Percentiles rank a stretch among this genome's conserved stretches.
These are phyloP conservation scores for Rhodotorula toruloides DNA, from an alignment of 768 basidiomycete species.

Conservation along the genomic window DNA sequence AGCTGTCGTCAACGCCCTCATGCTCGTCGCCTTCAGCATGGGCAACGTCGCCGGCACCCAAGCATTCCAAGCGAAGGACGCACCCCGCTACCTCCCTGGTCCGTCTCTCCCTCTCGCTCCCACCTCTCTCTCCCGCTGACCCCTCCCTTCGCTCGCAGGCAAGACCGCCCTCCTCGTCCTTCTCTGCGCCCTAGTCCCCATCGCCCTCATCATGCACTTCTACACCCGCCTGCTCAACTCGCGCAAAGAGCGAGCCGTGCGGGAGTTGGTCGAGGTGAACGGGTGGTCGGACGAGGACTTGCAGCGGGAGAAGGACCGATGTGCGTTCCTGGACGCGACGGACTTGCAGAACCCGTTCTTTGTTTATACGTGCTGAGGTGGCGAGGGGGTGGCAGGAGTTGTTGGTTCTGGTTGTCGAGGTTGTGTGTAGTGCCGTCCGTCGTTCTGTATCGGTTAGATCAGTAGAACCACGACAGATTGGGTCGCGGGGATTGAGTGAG, in stretches of 20 bases:
- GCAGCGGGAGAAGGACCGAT: conserved; percentile 57
- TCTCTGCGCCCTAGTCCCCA: conserved; percentile 54
- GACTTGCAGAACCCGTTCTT: conserved; percentile 55
- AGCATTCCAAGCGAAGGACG: conserved; percentile 62
- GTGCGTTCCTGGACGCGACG: conserved; percentile 62
- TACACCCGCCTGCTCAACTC: conserved; percentile 56
- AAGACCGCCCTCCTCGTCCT: conserved; percentile 64
- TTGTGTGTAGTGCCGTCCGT: too few species aligned
- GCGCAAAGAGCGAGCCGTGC: conserved; percentile 38
- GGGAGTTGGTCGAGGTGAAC: conserved; percentile 50
- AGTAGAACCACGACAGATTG: too few species aligned
- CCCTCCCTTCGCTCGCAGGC: conserved; percentile 44
- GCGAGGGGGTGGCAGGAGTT: background rate
- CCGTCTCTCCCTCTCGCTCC: conserved; percentile 41
- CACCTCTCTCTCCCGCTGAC: background rate
- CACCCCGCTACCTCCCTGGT: conserved; percentile 52
- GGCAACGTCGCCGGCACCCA: conserved; percentile 63
- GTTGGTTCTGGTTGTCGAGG: too few species aligned
- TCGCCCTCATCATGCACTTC: conserved; percentile 51
- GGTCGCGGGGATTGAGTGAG: too few species aligned
- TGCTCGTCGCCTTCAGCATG: conserved; percentile 40
- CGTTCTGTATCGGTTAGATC: too few species aligned
- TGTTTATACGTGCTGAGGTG: conserved; percentile 16
- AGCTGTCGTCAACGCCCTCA: conserved; percentile 20
- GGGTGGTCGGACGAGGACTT: conserved; percentile 61